A percentile compares a stretch with the other conserved stretches of the same genome.
Evolutionary conservation across 805 yeast genomes (phyloP).

Genomic region (Naumovozyma dairenensis): DNA sequence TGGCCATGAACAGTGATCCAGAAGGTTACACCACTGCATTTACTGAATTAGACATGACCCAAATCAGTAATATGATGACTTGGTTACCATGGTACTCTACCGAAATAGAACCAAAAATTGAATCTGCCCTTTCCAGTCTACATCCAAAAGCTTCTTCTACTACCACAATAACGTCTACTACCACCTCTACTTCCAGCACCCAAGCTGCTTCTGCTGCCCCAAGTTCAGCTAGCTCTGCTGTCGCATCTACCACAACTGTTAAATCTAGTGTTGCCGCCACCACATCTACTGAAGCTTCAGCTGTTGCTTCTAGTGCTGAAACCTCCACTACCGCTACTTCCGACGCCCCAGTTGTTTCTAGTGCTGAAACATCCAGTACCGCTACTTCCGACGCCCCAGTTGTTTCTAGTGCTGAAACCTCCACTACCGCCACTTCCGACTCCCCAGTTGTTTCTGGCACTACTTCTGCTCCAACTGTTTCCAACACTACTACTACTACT

Average conservation of each 20-base stretch:
- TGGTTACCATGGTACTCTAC: slow-evolving; percentile 28
- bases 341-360: slow-evolving; percentile 1
- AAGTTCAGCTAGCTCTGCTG: slow-evolving; percentile 1
- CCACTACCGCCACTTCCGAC: neutral
- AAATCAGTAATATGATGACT: slow-evolving; percentile 22
- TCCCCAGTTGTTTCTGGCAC: slow-evolving; percentile 1
- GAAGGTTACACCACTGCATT: slow-evolving; percentile 24
- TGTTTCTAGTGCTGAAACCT: slow-evolving; percentile 1
- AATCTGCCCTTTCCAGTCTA: slow-evolving; percentile 3
- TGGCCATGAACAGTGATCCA: neutral
- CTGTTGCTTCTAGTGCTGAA: slow-evolving; percentile 2
- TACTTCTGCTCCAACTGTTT: neutral
- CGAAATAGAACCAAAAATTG: slow-evolving; percentile 15
- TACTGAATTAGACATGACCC: slow-evolving; percentile 18
- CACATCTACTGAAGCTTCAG: slow-evolving; percentile 3
- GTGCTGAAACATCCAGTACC: neutral
- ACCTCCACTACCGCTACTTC: slow-evolving; percentile 2
- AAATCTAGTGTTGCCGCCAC: slow-evolving; percentile 3
- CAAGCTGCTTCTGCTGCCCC: slow-evolving; percentile 3
- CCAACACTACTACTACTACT: neutral
- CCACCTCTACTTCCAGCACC: slow-evolving; percentile 4
- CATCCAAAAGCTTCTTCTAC: slow-evolving; percentile 2
- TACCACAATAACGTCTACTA: slow-evolving; percentile 3
- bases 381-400: neutral
- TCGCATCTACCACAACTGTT: slow-evolving; percentile 4